Base-by-base conservation (phyloP, 768 basidiomycete species). In the Steccherinum ochraceum region DNA sequence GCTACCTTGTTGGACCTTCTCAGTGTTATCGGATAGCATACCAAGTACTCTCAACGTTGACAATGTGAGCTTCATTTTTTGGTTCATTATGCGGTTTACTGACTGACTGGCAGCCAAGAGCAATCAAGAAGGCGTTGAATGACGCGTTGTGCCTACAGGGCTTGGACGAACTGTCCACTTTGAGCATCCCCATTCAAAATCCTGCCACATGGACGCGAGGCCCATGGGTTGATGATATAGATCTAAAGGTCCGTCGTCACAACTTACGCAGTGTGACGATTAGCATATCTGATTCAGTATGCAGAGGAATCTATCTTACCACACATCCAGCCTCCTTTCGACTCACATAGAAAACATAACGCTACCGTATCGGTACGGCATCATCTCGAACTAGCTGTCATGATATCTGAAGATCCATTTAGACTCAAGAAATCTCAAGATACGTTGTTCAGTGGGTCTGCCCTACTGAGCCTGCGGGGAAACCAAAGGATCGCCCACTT, bases 401-500 rank as follows among this genome's bases (percentile, higher is more conserved):
- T 30, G 2, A 26, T 52, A 27, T 48, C 25, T 5, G 21, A 35
- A 35, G 7, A 35, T 35, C 7, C 19, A 35, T 30, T 44, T 52
- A 78, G 75, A 49, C 51, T 71, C 40, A 68, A 69, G 57, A 49
- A 61, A 5, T 58, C 65, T 23, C 48, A 51, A 7, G 58, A 75
- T 12, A 64, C 76, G 13, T 64, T 89, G 25, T 61, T 72, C 12
- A 72, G 65, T 40, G 58, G 80, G 39, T 72, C 68, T 20, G 61
- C 68, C 2, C 72, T 74, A 40, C 66, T 89, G 40, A 80, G 79
- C 53, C 75, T 76, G 71, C 71, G 75, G 19, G 77, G 73, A 24
- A 66, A 70, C 27, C 74, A 75, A 40, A 76, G 76, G 2, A 80
- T 88, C 53, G 73, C 72, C 26, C 69, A 79, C 45, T 72, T 90